A percentile compares a stretch with the other conserved stretches of the same genome.
Evolutionary conservation across 179 eudicot species (phyloP).

Genomic region (Kewa caespitosa): DNA sequence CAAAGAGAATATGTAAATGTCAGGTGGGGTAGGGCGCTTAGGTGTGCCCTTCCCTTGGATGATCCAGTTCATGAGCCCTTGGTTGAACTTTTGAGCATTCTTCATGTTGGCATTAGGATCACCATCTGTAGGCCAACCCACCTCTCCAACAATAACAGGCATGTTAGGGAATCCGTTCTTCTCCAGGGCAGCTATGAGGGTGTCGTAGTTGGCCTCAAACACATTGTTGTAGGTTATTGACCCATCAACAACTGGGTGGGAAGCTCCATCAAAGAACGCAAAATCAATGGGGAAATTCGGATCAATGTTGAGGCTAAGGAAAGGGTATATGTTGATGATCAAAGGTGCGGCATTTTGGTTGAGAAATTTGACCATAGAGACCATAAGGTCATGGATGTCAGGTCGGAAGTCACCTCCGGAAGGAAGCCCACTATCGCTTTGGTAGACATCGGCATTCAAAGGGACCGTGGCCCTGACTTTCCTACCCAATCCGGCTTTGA

Average conservation of each 20-base stretch:
- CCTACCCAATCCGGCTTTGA: conserved; percentile 82
- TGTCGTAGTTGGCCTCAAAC: conserved; percentile 91
- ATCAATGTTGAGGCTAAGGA: conserved; percentile 82
- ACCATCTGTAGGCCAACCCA: conserved; percentile 95
- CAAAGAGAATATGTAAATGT: conserved; percentile 63
- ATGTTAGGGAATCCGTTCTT: conserved; percentile 65
- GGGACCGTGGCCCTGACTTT: conserved; percentile 84
- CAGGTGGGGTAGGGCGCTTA: conserved; percentile 71
- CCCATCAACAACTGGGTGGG: conserved; percentile 75
- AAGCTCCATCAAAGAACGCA: conserved; percentile 74
- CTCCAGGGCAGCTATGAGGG: conserved; percentile 74
- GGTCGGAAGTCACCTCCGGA: conserved; percentile 82
- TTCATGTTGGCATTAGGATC: conserved; percentile 53
- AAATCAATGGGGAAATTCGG: conserved; percentile 82
- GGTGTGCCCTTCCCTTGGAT: conserved; percentile 76
- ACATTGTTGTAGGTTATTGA: conserved; percentile 67
- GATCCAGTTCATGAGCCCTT: conserved; percentile 62
- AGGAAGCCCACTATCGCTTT: conserved; percentile 54
- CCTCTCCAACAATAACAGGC: conserved; percentile 78
- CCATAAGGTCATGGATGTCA: conserved; percentile 69
- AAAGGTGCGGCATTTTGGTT: conserved; percentile 57
- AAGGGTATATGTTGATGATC: conserved; percentile 86
- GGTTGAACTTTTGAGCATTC: conserved; percentile 73
- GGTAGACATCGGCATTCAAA: conserved; percentile 85
- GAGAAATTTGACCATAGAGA: conserved; percentile 62